Conservation (phyloP, 352 stramenopile species). For the Pythium grandisporangium region DNA sequence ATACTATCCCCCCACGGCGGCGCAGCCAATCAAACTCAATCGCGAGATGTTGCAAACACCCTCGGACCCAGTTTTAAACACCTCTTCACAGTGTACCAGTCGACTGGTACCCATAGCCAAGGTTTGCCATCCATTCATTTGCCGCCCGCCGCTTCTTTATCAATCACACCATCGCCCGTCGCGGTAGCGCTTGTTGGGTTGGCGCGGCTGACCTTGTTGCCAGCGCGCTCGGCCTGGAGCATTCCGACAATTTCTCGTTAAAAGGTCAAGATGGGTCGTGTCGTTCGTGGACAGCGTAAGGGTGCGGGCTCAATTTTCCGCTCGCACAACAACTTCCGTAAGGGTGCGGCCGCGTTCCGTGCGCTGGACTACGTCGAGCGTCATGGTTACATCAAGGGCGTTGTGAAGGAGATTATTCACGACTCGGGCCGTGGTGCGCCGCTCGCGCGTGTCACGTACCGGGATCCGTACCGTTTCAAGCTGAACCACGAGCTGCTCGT, state of each 20-base stretch:
- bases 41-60: too few relatives aligned
- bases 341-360: constrained; percentile 67
- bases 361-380: constrained; percentile 89
- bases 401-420: constrained; percentile 99
- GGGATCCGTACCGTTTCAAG: constrained; percentile 87
- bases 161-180: too few relatives aligned
- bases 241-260: constrained; percentile 78
- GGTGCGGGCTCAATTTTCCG: constrained; percentile 78
- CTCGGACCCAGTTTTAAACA: too few relatives aligned
- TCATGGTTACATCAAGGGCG: constrained; percentile 97
- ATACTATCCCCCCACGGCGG: too few relatives aligned
- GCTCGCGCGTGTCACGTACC: constrained; percentile 92
- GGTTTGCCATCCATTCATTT: too few relatives aligned
- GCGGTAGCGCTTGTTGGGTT: too few relatives aligned
- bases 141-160: too few relatives aligned
- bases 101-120: too few relatives aligned
- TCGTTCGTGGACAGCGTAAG: constrained; percentile 87
- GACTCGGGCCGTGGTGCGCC: constrained; percentile 96
- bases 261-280: constrained; percentile 69
- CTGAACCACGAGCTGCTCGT: constrained; percentile 95
- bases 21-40: too few relatives aligned
- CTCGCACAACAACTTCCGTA: constrained; percentile 76
- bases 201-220: too few relatives aligned
- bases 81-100: too few relatives aligned
- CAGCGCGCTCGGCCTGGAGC: too few relatives aligned